Evolutionary conservation across 2,329 filamentous ascomycete genomes (phyloP).

Genomic region (Nectriaceae sp.): DNA sequence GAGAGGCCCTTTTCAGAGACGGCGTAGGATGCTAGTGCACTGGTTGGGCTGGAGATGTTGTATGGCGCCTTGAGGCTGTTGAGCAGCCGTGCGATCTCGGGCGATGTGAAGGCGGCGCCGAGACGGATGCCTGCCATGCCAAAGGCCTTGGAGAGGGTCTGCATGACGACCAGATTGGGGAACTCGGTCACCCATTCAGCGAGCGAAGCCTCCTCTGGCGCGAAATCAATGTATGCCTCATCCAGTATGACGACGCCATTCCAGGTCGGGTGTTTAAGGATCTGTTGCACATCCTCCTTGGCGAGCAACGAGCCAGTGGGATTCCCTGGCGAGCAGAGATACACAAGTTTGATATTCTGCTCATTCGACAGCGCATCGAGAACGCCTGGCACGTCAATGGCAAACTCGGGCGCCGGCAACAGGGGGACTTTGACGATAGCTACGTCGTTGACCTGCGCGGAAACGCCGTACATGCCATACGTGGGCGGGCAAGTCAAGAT

Average conservation of each 20-base stretch:
- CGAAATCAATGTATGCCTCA: slow-evolving; percentile 96
- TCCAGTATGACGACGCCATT: slow-evolving; percentile 93
- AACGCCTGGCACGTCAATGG: slow-evolving; percentile 71
- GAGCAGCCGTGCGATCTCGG: slow-evolving; percentile 74
- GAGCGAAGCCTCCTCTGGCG: slow-evolving; percentile 72
- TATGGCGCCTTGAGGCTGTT: slow-evolving; percentile 97
- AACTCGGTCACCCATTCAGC: slow-evolving; percentile 91
- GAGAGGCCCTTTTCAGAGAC: slow-evolving; percentile 67
- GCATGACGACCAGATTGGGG: slow-evolving; percentile 96
- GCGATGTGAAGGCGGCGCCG: slow-evolving; percentile 79
- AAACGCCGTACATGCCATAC: slow-evolving; percentile 98
- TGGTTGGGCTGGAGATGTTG: slow-evolving; percentile 89
- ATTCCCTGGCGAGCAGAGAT: slow-evolving; percentile 94
- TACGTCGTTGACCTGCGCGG: slow-evolving; percentile 92
- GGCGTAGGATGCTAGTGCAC: slow-evolving; percentile 74
- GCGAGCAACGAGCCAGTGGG: slow-evolving; percentile 80
- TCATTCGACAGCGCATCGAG: slow-evolving; percentile 60
- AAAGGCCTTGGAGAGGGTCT: slow-evolving; percentile 97
- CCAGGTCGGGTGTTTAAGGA: slow-evolving; percentile 88
- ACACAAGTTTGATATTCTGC: slow-evolving; percentile 78
- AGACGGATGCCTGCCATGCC: slow-evolving; percentile 92
- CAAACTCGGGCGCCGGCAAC: slow-evolving; percentile 70
- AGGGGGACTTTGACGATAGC: slow-evolving; percentile 84
- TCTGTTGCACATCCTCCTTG: slow-evolving; percentile 70
- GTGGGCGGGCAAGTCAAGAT: slow-evolving; percentile 95